phyloP scores from a whole-genome alignment of 116 monocot species.

The Posidonia oceanica region DNA sequence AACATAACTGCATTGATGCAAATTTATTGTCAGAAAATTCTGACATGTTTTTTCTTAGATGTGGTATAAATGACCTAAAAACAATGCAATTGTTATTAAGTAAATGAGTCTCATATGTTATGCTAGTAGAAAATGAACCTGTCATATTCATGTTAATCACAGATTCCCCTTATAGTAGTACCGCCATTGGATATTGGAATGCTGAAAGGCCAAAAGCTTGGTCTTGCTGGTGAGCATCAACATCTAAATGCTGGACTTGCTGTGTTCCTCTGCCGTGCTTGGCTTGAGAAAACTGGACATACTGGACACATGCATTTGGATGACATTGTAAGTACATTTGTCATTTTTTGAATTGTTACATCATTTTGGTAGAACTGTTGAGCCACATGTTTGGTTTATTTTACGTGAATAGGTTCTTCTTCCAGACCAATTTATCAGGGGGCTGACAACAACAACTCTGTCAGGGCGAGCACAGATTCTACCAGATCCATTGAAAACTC shows the following conservation, averaged over 20 bases:
- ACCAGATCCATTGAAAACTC: slow-evolving; percentile 19
- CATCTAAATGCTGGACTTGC: slow-evolving; percentile 91
- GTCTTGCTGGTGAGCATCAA: slow-evolving; percentile 76
- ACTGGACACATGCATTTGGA: slow-evolving; percentile 11
- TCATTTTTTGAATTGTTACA: background rate
- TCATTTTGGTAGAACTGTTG: background rate
- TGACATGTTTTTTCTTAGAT: background rate
- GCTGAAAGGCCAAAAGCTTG: slow-evolving; percentile 55
- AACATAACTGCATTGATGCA: background rate
- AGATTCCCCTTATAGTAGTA: slow-evolving; percentile 58
- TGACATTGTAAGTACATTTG: slow-evolving; percentile 12
- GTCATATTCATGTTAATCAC: slow-evolving; percentile 6
- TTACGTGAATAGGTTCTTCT: slow-evolving; percentile 23
- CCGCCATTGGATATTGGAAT: slow-evolving; percentile 31
- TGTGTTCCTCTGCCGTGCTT: slow-evolving; percentile 58
- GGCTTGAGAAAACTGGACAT: slow-evolving; percentile 52
- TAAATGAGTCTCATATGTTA: background rate
- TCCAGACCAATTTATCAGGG: slow-evolving; percentile 45
- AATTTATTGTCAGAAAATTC: background rate
- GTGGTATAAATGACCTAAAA: background rate
- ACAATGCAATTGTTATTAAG: background rate
- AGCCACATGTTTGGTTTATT: background rate
- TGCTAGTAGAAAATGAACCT: background rate
- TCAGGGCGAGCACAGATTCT: slow-evolving; percentile 69
- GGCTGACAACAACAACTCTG: slow-evolving; percentile 46